phyloP scores from a whole-genome alignment of 1,139 yeast species.

The Saccharomycopsis hybrid region DNA sequence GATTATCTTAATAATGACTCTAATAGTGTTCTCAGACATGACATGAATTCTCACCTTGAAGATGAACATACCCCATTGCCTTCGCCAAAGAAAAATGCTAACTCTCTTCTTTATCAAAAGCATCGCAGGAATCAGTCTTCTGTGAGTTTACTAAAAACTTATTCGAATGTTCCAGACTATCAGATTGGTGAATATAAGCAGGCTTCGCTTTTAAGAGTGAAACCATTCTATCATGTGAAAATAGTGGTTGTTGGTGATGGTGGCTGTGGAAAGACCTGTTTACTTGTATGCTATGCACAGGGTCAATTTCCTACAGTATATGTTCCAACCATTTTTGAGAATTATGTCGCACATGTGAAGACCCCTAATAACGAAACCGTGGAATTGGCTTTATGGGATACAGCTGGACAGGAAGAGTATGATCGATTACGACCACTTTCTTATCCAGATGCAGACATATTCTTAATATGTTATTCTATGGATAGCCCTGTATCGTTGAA shows the following conservation, averaged over 20 bases:
- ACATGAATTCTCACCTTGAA: not conserved
- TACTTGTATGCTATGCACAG: slow-evolving; percentile 73
- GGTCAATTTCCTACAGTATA: slow-evolving; percentile 69
- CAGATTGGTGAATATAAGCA: slow-evolving; percentile 7
- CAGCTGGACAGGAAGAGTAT: slow-evolving; percentile 93
- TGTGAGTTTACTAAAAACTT: slow-evolving; percentile 17
- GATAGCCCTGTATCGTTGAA: slow-evolving; percentile 58
- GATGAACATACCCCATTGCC: slow-evolving; percentile 18
- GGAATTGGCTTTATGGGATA: slow-evolving; percentile 83
- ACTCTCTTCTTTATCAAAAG: slow-evolving; percentile 11
- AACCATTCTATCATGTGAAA: slow-evolving; percentile 31
- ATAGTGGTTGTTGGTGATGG: slow-evolving; percentile 92
- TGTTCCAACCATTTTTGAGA: slow-evolving; percentile 86
- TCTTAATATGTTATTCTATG: slow-evolving; percentile 70
- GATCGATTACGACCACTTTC: slow-evolving; percentile 77
- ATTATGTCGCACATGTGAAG: slow-evolving; percentile 61
- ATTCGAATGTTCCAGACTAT: slow-evolving; percentile 18
- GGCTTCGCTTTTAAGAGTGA: slow-evolving; percentile 17
- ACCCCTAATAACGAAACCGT: slow-evolving; percentile 47
- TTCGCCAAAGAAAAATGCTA: slow-evolving; percentile 9
- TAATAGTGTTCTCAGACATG: not conserved
- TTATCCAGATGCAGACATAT: slow-evolving; percentile 74
- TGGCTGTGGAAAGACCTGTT: slow-evolving; percentile 89
- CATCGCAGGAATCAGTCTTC: slow-evolving; percentile 18
- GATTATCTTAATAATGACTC: not conserved